A percentile compares a stretch with the other conserved stretches of the same genome.
Evolutionary conservation across 768 basidiomycete genomes (phyloP).

Genomic region (Sutorius australiensis): DNA sequence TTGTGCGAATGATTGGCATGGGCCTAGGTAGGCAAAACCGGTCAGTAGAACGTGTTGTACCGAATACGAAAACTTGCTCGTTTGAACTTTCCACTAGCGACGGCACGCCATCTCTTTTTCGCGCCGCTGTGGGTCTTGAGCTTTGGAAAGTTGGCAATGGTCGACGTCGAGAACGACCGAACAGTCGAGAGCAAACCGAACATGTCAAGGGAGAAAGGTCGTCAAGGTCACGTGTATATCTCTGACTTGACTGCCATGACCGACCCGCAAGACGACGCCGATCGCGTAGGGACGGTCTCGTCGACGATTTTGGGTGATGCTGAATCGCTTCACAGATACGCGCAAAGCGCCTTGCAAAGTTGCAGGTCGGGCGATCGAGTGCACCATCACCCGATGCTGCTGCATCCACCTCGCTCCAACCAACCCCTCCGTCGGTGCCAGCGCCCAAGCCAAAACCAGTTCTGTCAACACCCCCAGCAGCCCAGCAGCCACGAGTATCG

Average conservation of each 20-base stretch:
- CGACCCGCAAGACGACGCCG: constrained; percentile 73
- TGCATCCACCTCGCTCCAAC: constrained; percentile 6
- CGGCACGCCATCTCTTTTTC: constrained; percentile 75
- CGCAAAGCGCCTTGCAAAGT: constrained; percentile 84
- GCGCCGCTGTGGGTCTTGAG: constrained; percentile 77
- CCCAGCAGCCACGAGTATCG: constrained; percentile 30
- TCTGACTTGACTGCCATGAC: constrained; percentile 29
- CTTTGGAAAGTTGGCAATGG: constrained; percentile 60
- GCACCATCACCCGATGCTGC: constrained; percentile 31
- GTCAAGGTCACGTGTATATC: constrained; percentile 15
- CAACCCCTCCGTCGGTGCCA: constrained; percentile 27
- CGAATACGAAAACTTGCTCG: constrained; percentile 46
- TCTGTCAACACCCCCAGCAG: constrained; percentile 20
- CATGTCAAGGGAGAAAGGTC: constrained; percentile 24
- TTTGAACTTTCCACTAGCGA: constrained; percentile 70
- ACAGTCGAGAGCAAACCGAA: constrained; percentile 22
- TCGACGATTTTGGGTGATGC: background rate
- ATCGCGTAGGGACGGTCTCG: constrained; percentile 49
- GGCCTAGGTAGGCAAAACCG: constrained; percentile 43
- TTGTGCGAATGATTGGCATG: constrained; percentile 71
- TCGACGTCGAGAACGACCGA: constrained; percentile 59
- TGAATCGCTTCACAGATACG: constrained; percentile 59
- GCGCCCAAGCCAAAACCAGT: constrained; percentile 33
- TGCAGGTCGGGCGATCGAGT: constrained; percentile 48
- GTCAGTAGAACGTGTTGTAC: constrained; percentile 1